These are phyloP conservation scores for Silene latifolia DNA, from an alignment of 148 eudicot genomes.

Conservation along the genomic window DNA sequence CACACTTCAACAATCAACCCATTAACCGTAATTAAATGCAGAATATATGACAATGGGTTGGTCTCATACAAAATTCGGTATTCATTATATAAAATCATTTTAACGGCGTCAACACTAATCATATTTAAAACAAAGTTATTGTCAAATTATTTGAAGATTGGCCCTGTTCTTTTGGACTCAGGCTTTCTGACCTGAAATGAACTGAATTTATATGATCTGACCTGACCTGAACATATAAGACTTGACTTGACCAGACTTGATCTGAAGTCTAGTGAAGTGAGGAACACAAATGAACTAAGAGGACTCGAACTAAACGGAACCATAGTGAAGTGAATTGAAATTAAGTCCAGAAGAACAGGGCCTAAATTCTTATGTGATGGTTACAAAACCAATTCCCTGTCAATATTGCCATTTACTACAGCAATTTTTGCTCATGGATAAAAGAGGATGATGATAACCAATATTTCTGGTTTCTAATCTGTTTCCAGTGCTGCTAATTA, in stretches of 20 bases:
- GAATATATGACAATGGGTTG: neutral
- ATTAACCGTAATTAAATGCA: neutral
- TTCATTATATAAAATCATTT: neutral
- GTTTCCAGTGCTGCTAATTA: slow-evolving; percentile 63
- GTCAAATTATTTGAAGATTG: neutral
- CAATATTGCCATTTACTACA: neutral
- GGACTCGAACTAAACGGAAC: too few relatives aligned
- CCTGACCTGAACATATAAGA: too few relatives aligned
- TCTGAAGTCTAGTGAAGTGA: too few relatives aligned
- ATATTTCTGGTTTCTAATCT: neutral
- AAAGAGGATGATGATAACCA: neutral
- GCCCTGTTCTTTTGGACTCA: too few relatives aligned
- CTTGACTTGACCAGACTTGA: too few relatives aligned
- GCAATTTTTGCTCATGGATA: neutral
- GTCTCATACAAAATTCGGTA: neutral
- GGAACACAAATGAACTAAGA: too few relatives aligned
- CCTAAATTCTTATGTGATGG: neutral
- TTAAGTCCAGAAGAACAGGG: too few relatives aligned
- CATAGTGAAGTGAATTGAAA: too few relatives aligned
- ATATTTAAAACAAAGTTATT: neutral
- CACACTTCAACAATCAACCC: too few relatives aligned
- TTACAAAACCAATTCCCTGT: neutral
- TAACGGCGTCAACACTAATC: neutral
- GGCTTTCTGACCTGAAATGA: too few relatives aligned
- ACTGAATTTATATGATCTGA: too few relatives aligned